Evolutionary conservation across 441 rosid genomes (phyloP), one percentile per base, ranked within the genome.

Genomic region (Eruca vesicaria): DNA sequence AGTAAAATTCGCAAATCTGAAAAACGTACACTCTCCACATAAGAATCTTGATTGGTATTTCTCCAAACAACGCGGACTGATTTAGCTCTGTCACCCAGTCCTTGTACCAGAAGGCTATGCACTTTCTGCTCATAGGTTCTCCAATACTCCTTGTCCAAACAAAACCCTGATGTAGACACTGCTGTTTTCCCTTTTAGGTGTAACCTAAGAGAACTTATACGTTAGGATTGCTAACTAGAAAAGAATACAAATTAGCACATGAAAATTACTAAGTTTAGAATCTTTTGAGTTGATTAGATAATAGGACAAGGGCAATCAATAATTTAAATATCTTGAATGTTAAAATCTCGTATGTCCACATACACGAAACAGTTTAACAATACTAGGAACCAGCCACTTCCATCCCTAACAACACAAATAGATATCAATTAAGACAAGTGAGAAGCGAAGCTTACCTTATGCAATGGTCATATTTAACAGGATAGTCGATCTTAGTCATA

Each of bases 71-170:
- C 93, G 36, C 95, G 94, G 66, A 95, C 82, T 21, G 81, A 76
- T 84, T 90, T 93, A 33, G 84, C 91, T 83, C 96, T 88, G 71
- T 95, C 97, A 23, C 85, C 81, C 61, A 95, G 84, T 75, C 97
- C 98, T 80, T 93, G 91, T 79, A 26, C 66, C 16, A 95, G 86
- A 78, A 93, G 77, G 75, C 74, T 77, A 9, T 87, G 85, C 64
- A 95, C 91, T 81, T 88, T 89, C 80, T 85, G 83, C 86, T 95
- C 99, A 65, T 83, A 88, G 68, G 79, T 58, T 86, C 97, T 89
- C 99, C 99, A 95, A 76, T 89, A 89, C 78, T 95, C 99, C 74
- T 85, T 88, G 79, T 95, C 99, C 84, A 86, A 85, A 87, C 99
- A 95, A 83, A 81, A 87, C 77, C 91, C 97, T 61, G 81, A 78